Evolutionary conservation across 2,329 filamentous ascomycete genomes (phyloP).

Genomic region (Diaporthe sp.): DNA sequence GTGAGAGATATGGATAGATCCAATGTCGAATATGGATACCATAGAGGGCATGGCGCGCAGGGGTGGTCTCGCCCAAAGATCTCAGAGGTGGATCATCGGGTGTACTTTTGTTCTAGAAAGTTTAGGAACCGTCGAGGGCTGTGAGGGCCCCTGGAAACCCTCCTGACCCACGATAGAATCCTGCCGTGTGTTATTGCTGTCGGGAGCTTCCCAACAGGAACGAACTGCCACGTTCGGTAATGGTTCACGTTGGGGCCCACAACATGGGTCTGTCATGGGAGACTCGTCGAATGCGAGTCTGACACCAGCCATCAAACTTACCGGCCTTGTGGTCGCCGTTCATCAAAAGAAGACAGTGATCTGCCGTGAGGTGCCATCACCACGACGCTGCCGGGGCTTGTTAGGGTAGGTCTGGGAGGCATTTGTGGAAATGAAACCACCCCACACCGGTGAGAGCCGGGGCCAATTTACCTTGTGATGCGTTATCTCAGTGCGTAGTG

Average conservation of each 20-base stretch:
- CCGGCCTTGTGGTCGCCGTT: slow-evolving; percentile 19
- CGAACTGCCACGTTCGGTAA: neutral
- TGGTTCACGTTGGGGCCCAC: neutral
- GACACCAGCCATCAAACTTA: slow-evolving; percentile 14
- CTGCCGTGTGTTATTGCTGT: neutral
- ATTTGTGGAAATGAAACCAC: slow-evolving; percentile 39
- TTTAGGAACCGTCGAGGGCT: slow-evolving; percentile 23
- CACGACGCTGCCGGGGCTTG: slow-evolving; percentile 7
- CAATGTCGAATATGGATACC: neutral
- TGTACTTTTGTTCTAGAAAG: slow-evolving; percentile 36
- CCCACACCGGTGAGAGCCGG: slow-evolving; percentile 41
- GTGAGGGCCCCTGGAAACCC: slow-evolving; percentile 16
- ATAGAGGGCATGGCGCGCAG: neutral
- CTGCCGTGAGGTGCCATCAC: slow-evolving; percentile 21
- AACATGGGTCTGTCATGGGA: neutral
- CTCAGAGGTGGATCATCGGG: neutral
- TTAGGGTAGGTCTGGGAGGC: slow-evolving; percentile 19
- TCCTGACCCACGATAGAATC: slow-evolving; percentile 13
- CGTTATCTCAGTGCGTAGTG: slow-evolving; percentile 35
- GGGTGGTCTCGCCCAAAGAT: neutral
- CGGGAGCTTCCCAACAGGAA: slow-evolving; percentile 12
- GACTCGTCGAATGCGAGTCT: slow-evolving; percentile 7
- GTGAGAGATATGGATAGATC: neutral
- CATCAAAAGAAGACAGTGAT: slow-evolving; percentile 32
- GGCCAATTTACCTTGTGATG: slow-evolving; percentile 36